Percentiles rank a stretch among this genome's conserved stretches.
These are phyloP conservation scores for Cryptosporidium andersoni DNA, from an alignment of 169 alveolate species.

Conservation along the genomic window DNA sequence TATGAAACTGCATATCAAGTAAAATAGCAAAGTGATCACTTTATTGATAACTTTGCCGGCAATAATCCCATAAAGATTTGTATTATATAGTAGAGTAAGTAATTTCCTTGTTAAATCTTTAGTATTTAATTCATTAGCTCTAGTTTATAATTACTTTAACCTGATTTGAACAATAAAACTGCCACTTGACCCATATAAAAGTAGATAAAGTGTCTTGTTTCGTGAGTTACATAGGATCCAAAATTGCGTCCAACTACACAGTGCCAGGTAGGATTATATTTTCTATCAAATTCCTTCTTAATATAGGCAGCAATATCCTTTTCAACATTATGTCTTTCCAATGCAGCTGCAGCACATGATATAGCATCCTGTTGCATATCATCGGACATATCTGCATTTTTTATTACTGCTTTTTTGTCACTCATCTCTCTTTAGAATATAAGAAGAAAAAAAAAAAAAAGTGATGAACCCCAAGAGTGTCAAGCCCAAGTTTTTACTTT, in stretches of 20 bases:
- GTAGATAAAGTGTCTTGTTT: slow-evolving; percentile 99
- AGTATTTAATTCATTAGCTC: neutral
- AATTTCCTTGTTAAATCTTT: neutral
- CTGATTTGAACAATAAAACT: slow-evolving; percentile 95
- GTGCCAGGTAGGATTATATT: slow-evolving; percentile 98
- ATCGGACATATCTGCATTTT: slow-evolving; percentile 99
- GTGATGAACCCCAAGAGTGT: no score
- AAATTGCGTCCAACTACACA: slow-evolving; percentile 99
- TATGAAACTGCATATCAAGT: no score
- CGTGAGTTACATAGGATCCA: slow-evolving; percentile 99
- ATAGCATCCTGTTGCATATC: slow-evolving; percentile 98
- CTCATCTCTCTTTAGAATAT: slow-evolving; percentile 18
- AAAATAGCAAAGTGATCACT: no score
- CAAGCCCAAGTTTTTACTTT: neutral
- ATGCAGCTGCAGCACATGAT: slow-evolving; percentile 97
- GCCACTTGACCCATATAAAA: slow-evolving; percentile 99
- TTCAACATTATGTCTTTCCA: slow-evolving; percentile 91
- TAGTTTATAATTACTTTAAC: slow-evolving; percentile 78
- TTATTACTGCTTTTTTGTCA: slow-evolving; percentile 88
- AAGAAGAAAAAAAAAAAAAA: neutral
- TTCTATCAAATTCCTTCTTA: slow-evolving; percentile 99
- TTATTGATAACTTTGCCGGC: no score
- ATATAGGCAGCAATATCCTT: slow-evolving; percentile 98
- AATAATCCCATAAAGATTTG: neutral
- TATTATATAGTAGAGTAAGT: neutral